Evolutionary conservation across 1,139 yeast species (phyloP).

Genomic region (Schizosaccharomyces versatilis): DNA sequence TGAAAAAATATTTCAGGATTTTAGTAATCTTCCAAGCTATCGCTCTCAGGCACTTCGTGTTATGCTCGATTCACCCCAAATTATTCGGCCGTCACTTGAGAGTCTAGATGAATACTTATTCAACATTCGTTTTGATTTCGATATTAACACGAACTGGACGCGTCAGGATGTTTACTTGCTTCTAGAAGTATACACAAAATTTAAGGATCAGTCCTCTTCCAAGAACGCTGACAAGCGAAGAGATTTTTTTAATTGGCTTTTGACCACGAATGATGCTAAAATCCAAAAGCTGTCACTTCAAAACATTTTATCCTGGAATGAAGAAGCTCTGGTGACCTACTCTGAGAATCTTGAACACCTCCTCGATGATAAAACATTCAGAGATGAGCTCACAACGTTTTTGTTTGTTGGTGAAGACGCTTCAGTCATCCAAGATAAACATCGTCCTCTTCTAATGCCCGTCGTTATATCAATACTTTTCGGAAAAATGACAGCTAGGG

Average conservation of each 20-base stretch:
- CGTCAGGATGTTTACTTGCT: slow-evolving; percentile 16
- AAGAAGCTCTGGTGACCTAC: slow-evolving; percentile 39
- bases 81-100: slow-evolving; percentile 23
- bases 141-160: neutral
- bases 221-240: slow-evolving; percentile 32
- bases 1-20: slow-evolving; percentile 1
- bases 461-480: slow-evolving; percentile 55
- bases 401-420: slow-evolving; percentile 27
- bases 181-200: slow-evolving; percentile 39
- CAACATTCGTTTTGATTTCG: neutral
- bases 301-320: slow-evolving; percentile 46
- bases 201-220: slow-evolving; percentile 36
- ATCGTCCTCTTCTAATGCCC: slow-evolving; percentile 41
- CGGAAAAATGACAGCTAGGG: slow-evolving; percentile 36
- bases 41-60: slow-evolving; percentile 31
- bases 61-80: slow-evolving; percentile 31
- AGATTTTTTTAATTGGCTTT: slow-evolving; percentile 24
- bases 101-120: neutral
- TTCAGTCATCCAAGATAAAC: slow-evolving; percentile 38
- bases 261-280: slow-evolving; percentile 40
- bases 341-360: slow-evolving; percentile 51
- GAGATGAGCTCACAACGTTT: slow-evolving; percentile 59
- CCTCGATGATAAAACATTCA: slow-evolving; percentile 60
- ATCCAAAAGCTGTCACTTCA: slow-evolving; percentile 55
- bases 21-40: slow-evolving; percentile 21